Base-by-base conservation (phyloP, 177 flowering plant genomes). In the Vitis hybrid region DNA sequence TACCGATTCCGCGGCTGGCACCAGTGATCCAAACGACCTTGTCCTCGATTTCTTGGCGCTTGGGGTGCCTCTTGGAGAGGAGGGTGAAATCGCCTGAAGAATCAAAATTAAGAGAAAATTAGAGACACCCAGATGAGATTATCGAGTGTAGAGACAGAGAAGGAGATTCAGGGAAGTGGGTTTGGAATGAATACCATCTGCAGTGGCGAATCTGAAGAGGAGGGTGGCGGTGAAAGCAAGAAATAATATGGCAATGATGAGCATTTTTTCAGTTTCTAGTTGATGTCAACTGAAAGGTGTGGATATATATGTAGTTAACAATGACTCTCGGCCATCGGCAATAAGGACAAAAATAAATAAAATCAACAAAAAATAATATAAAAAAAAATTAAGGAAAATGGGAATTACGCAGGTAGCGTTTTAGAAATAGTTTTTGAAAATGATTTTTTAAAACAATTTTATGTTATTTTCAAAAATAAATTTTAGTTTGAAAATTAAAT, bases 1-100 rank as follows among this genome's bases (percentile, higher is more conserved):
- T 74, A 81, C 84, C 84, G 11, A 81, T 81, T 21, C 70, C 70
- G 11, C 70, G 70, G 50, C 70, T 68, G 18, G 70, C 70, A 13
- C 70, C 70, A 58, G 70, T 68, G 32, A 68, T 56, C 70, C 70
- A 68, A 57, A 56, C 23, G 9, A 68, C 70, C 70, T 68, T 68
- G 56, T 68, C 70, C 45, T 68, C 70, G n/a, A 68, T 56, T 12
- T 68, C 70, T 18, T 68, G 32, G 62, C 70, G 64, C 34, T 68
- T 68, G 23, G 17, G 63, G 56, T 56, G 34, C 32, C 52, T 60
- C 39, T 68, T 57, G 15, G 70, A 68, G 19, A 68, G 57, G 34
- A 68, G 39, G 0, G 70, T 39, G 26, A 68, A 23, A 60, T 69
- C 64, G 3, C 65, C 72, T 60, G 56, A 65, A 12, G 17, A 51